Conservation (phyloP, 1,284 basidiomycete genomes). For the Amylostereum areolatum region DNA sequence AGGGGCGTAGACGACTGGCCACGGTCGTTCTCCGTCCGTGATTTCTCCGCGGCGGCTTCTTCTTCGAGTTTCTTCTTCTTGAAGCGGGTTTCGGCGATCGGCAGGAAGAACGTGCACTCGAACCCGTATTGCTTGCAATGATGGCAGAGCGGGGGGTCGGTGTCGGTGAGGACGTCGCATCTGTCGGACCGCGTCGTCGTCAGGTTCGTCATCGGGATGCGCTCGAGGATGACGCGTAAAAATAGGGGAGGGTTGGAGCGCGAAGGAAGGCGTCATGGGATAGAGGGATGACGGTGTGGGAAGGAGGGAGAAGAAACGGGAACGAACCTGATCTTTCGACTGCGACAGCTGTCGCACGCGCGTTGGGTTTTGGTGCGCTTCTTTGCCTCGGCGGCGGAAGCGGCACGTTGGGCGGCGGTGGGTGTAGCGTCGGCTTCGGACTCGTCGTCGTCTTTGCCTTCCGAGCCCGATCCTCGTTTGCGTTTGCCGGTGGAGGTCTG, state of each 20-base stretch:
- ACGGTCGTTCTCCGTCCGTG: slow-evolving; percentile 8
- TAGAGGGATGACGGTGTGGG: slow-evolving; percentile 17
- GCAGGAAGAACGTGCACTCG: slow-evolving; percentile 95
- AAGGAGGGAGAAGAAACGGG: slow-evolving; percentile 6
- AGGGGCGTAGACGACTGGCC: slow-evolving; percentile 28
- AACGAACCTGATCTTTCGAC: slow-evolving; percentile 82
- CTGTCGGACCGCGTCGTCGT: slow-evolving; percentile 28
- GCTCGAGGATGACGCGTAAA: not conserved
- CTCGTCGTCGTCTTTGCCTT: not conserved
- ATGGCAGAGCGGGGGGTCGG: slow-evolving; percentile 73
- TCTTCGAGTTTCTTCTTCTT: slow-evolving; percentile 87
- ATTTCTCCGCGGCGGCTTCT: slow-evolving; percentile 36
- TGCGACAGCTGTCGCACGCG: slow-evolving; percentile 87
- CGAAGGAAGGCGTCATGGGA: slow-evolving; percentile 16
- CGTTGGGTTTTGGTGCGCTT: slow-evolving; percentile 89
- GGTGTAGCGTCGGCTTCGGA: not conserved
- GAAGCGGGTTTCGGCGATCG: slow-evolving; percentile 97
- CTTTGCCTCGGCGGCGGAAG: slow-evolving; percentile 49
- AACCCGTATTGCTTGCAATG: slow-evolving; percentile 88
- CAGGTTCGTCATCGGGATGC: no score
- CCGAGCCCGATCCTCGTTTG: not conserved
- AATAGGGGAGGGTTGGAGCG: slow-evolving; percentile 6
- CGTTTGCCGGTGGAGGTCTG: not conserved
- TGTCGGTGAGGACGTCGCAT: slow-evolving; percentile 72
- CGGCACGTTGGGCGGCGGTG: slow-evolving; percentile 29